phyloP scores from a whole-genome alignment of 2,329 filamentous ascomycete species.

The Xylariales sp. region DNA sequence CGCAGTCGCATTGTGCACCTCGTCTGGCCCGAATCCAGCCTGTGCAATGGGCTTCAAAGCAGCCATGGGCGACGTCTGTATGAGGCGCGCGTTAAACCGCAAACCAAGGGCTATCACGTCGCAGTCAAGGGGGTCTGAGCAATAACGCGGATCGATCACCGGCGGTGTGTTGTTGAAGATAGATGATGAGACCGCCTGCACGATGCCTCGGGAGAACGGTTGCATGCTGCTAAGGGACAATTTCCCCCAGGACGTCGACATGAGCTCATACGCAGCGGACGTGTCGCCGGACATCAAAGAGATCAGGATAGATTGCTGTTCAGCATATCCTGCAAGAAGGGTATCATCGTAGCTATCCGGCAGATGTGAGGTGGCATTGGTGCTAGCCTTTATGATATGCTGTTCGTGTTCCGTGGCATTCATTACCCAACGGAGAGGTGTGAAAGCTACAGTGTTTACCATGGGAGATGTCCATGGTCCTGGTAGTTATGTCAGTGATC shows the following conservation, averaged over 20 bases:
- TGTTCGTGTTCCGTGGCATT: conserved; percentile 11
- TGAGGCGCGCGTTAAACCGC: conserved; percentile 21
- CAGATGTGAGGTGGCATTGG: conserved; percentile 10
- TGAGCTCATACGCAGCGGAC: conserved; percentile 23
- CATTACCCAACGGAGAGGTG: conserved; percentile 17
- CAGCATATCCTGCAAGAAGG: conserved; percentile 20
- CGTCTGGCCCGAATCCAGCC: conserved; percentile 14
- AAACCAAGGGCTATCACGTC: conserved; percentile 21
- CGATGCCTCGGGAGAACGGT: conserved; percentile 38
- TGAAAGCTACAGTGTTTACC: conserved; percentile 25
- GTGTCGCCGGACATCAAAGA: conserved; percentile 18
- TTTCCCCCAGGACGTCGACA: conserved; percentile 27
- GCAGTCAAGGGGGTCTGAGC: conserved; percentile 38
- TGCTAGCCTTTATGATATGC: conserved; percentile 10
- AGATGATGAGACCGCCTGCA: conserved; percentile 32
- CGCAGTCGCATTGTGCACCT: conserved; percentile 19
- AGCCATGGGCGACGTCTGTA: conserved; percentile 20
- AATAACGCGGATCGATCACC: conserved; percentile 37
- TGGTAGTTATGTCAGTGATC: conserved; percentile 11
- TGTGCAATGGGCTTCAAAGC: conserved; percentile 18
- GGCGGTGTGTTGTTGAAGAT: conserved; percentile 30
- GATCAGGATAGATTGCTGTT: conserved; percentile 17
- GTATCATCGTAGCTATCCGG: conserved; percentile 19
- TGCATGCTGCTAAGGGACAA: conserved; percentile 31
- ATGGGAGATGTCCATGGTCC: conserved; percentile 24